Evolutionary conservation across 129 eudicot genomes (phyloP).

Genomic region (Flaveria trinervia): DNA sequence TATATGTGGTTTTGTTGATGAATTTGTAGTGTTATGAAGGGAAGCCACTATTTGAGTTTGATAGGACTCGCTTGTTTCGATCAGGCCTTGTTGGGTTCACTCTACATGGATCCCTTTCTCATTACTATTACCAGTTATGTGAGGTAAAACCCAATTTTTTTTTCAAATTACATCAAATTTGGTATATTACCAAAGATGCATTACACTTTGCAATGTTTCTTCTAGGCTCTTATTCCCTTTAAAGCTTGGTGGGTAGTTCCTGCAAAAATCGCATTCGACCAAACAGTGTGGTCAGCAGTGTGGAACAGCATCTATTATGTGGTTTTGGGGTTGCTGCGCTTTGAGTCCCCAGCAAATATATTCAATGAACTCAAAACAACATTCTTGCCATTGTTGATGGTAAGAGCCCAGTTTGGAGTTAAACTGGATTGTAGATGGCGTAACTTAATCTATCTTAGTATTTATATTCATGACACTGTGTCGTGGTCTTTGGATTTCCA

Average conservation of each 20-base stretch:
- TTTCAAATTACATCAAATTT: neutral
- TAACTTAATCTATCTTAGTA: neutral
- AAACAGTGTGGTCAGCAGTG: slow-evolving; percentile 80
- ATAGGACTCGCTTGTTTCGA: slow-evolving; percentile 78
- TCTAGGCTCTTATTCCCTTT: slow-evolving; percentile 77
- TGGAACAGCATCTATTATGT: slow-evolving; percentile 95
- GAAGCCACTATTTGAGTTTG: slow-evolving; percentile 90
- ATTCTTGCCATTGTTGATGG: slow-evolving; percentile 87
- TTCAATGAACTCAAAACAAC: slow-evolving; percentile 67
- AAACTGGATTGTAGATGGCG: neutral
- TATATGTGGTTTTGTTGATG: neutral
- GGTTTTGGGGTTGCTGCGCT: slow-evolving; percentile 71
- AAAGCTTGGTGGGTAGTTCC: slow-evolving; percentile 99
- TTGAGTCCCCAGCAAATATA: slow-evolving; percentile 71
- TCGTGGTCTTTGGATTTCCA: no score
- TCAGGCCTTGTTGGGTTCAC: slow-evolving; percentile 96
- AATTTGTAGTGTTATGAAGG: slow-evolving; percentile 82
- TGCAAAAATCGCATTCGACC: slow-evolving; percentile 80
- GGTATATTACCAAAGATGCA: neutral
- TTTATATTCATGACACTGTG: neutral
- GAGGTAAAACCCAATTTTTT: slow-evolving; percentile 52
- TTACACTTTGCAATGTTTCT: neutral
- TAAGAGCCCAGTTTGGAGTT: slow-evolving; percentile 32
- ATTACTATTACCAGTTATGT: slow-evolving; percentile 85
- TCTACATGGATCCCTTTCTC: slow-evolving; percentile 97